A percentile compares a stretch with the other conserved stretches of the same genome.
Conservation (phyloP, 2,329 filamentous ascomycete genomes). For the Fusarium sp. region DNA sequence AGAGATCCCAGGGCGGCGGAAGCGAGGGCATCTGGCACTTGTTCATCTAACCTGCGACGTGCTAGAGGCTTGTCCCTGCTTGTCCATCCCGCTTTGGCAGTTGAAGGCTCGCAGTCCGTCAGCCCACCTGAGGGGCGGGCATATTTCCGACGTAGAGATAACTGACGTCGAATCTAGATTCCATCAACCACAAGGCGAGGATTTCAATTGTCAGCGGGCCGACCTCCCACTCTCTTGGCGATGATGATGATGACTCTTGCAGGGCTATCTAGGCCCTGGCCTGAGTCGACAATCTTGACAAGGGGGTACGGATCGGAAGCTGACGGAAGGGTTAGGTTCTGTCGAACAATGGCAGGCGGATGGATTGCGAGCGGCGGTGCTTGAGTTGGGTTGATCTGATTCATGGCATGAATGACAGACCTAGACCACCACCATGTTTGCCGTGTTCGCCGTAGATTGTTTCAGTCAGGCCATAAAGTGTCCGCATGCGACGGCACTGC, state of each 20-base stretch:
- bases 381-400: conserved; percentile 5
- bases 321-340: conserved; percentile 1
- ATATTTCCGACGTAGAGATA: conserved; percentile 30
- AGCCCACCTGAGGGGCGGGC: conserved; percentile 16
- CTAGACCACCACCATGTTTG: conserved; percentile 14
- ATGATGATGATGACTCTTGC: conserved; percentile 36
- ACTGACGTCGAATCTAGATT: conserved; percentile 39
- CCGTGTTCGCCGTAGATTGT: conserved; percentile 21
- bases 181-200: conserved; percentile 44
- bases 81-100: conserved; percentile 13
- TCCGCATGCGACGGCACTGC: conserved; percentile 13
- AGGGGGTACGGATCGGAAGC: neutral
- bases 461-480: conserved; percentile 36
- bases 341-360: conserved; percentile 7
- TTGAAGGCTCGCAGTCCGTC: conserved; percentile 11
- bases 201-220: conserved; percentile 37
- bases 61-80: conserved; percentile 33
- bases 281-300: conserved; percentile 24
- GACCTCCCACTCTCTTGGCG: conserved; percentile 22
- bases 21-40: conserved; percentile 24
- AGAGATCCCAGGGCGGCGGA: conserved; percentile 30
- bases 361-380: conserved; percentile 1
- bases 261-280: conserved; percentile 16
- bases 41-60: conserved; percentile 42
- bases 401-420: conserved; percentile 16